Evolutionary conservation across 441 rosid genomes (phyloP), one percentile per base, ranked within the genome.

Genomic region (Erysimum pusillum): DNA sequence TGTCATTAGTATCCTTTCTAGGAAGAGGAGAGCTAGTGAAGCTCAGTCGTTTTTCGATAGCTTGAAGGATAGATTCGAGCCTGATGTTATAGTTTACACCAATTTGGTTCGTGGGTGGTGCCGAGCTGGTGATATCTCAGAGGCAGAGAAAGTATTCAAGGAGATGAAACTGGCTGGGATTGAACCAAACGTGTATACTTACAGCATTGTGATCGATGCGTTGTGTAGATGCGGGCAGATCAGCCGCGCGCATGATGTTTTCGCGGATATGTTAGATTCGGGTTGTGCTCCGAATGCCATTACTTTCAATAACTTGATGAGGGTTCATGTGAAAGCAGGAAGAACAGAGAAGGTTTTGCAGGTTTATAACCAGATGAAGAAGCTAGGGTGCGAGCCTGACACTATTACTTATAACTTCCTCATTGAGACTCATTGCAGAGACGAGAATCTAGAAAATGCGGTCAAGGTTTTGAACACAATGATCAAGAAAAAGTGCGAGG

Each of bases 311-410:
- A 92, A 83, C 71, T 69, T 95, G 74, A 92, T 95, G 96, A 83
- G 98, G 32, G 91, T 89, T 71, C 98, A 95, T 71, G 98, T 90
- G 25, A 92, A 92, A 74, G 90, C 94, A 0, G 88, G 97, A 4
- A 84, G 96, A 76, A 89, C 93, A 0, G 97, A 92, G 87, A 95
- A 95, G 75, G 98, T 91, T 73, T 67, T 95, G 78, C 97, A 95
- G 76, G 96, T 92, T 6, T 90, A 90, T 80, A 94, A 94, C 71
- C 98, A 91, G 79, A 92, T 94, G 98, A 94, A 85, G 87, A 84
- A 85, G 76, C 87, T 90, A 0, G 88, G 86, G 5, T 87, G 91
- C 14, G 76, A 71, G 22, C 86, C 99, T 0, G 99, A 94, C 56
- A 84, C 86, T 0, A 77, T 94, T 32, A 94, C 97, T 0, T 90